These are phyloP conservation scores for Suhomyces yuchorum DNA, from an alignment of 1,139 yeast genomes.

Conservation along the genomic window DNA sequence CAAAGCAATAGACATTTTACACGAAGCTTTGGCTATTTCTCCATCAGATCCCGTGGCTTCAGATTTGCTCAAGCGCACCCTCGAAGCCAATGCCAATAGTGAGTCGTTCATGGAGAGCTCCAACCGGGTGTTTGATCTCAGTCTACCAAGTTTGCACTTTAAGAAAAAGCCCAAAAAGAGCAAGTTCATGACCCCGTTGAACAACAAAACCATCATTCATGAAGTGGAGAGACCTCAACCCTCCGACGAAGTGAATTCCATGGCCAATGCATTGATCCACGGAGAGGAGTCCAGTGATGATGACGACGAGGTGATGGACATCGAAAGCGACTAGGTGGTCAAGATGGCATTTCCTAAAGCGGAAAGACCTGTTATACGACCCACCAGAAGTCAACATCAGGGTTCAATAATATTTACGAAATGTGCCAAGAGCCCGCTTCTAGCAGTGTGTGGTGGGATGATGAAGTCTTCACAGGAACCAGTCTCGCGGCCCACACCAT, in stretches of 20 bases:
- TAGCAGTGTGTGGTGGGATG: not conserved
- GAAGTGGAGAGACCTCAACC: slow-evolving; percentile 12
- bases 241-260: slow-evolving; percentile 29
- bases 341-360: not conserved
- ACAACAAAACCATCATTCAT: slow-evolving; percentile 20
- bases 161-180: slow-evolving; percentile 13
- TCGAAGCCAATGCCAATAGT: slow-evolving; percentile 59
- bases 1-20: slow-evolving; percentile 75
- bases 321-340: slow-evolving; percentile 51
- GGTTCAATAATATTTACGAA: not conserved
- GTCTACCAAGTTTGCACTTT: slow-evolving; percentile 23
- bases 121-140: slow-evolving; percentile 22
- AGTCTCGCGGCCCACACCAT: not conserved
- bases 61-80: slow-evolving; percentile 78
- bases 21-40: slow-evolving; percentile 75
- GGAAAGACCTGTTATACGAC: not conserved
- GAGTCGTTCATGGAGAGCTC: slow-evolving; percentile 28
- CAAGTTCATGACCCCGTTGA: slow-evolving; percentile 25
- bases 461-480: not conserved
- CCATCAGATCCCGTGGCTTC: slow-evolving; percentile 85
- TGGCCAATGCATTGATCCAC: slow-evolving; percentile 46
- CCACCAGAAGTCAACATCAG: not conserved
- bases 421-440: not conserved
- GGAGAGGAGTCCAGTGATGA: slow-evolving; percentile 63
- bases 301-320: slow-evolving; percentile 63